Conservation (phyloP, 73 alveolate genomes). For the Paramecium biaurelia region DNA sequence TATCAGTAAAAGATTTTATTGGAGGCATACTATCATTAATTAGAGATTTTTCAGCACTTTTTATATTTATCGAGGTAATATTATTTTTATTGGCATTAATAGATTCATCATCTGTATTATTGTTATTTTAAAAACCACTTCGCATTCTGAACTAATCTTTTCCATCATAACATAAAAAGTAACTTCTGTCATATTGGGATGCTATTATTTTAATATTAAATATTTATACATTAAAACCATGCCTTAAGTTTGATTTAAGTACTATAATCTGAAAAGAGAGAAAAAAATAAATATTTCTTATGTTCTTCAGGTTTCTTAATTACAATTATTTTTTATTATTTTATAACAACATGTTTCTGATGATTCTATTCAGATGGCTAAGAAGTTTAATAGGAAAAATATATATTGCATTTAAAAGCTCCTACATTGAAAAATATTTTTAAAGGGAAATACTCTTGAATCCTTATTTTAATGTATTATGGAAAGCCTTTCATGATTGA, state of each 20-base stretch:
- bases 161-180: not conserved
- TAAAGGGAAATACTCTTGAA: not conserved
- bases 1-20: not conserved
- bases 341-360: not conserved
- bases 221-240: not conserved
- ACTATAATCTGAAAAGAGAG: not conserved
- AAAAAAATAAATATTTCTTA: not conserved
- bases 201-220: not conserved
- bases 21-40: not conserved
- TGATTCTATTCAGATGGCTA: not conserved
- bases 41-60: not conserved
- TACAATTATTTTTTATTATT: not conserved
- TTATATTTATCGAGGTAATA: not conserved
- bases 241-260: not conserved
- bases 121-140: not conserved
- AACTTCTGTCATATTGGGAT: not conserved
- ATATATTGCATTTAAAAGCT: not conserved
- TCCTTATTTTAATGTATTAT: not conserved
- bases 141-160: not conserved
- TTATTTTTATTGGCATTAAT: not conserved
- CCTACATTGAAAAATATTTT: slow-evolving; percentile 5
- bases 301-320: not conserved
- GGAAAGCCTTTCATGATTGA: not conserved
- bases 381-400: not conserved
- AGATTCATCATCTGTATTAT: not conserved